Base-by-base conservation (phyloP, 2,329 filamentous ascomycete genomes). In the Alternaria gansuensis region DNA sequence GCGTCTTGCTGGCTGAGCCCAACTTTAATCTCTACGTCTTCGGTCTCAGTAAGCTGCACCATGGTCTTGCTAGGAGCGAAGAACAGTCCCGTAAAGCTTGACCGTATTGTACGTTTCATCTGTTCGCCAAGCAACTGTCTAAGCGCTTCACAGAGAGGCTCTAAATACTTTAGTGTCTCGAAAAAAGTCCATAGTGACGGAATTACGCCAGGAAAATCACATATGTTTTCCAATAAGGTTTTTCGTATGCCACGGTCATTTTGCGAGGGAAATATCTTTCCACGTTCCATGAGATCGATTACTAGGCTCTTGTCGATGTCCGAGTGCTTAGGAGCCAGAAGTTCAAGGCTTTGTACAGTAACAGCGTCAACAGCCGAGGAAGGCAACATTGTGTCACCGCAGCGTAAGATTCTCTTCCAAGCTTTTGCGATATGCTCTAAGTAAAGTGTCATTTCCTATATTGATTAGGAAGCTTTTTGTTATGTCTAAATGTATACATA, bases 371-470 rank as follows among this genome's bases (percentile, higher is more conserved):
- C 24, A 41, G 36, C 50, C 3, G 31, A 60, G 40, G 29, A 49
- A 9, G 44, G 51, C 5, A 67, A 40, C 11, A 29, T 49, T 14
- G 10, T 55, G 11, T 60, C 21, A 39, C 56, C 37, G n/a, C 26
- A 63, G 21, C 44, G 37, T 17, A 67, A 28, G n/a, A 67, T 61
- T 5, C 7, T 49, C 29, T 57, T 36, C 63, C n/a, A 67, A 1
- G 50, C 28, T 41, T 13, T 44, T 52, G 28, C 28, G 3, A 67
- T 51, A 52, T 68, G 13, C 1, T 57, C 14, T 46, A 68, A 39
- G 29, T 68, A 68, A 11, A 48, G 48, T 3, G 57, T 57, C n/a
- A 68, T 66, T 45, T 68, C 59, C 59, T 68, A 49, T 23, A 4
- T 24, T 44, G 0, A 14, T 62, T 57, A 58, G 53, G 34, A 51